Evolutionary conservation across 805 yeast genomes (phyloP), one percentile per base, ranked within the genome.

Genomic region (Kuraishia molischiana): DNA sequence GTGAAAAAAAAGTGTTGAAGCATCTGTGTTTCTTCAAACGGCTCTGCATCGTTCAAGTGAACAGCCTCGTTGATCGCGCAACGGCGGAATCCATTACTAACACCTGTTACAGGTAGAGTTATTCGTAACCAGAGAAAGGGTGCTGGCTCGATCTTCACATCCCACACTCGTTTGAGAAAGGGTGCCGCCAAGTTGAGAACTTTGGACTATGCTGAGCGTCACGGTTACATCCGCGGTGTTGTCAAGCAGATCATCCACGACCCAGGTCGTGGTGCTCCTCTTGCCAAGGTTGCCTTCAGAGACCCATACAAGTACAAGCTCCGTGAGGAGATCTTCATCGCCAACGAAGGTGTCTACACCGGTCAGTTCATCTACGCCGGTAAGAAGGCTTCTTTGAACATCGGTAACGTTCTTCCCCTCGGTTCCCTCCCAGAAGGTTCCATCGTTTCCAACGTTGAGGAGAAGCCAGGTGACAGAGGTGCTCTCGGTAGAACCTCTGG

Each of bases 81-180:
- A n/a, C n/a, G n/a, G n/a, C n/a, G n/a, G n/a, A n/a, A n/a, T n/a
- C 26, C 10, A 14, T 33, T 33, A 33, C 35, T 33, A 33, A 35
- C 38, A 36, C 34, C 29, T 17, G n/a, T 15, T 28, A 49, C 37
- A 79, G 95, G 95, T 85, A 86, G 97, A 83, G 99, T 92, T 76
- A 92, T 92, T 79, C 95, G 98, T 79, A 92, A 92, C 83, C 99
- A 92, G 83, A 89, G 99, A 87, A 92, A 92, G 79, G 97, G 97
- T 84, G 95, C 96, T 73, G 97, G 98, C 69, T 90, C 97, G 64
- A 87, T 92, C 81, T 92, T 92, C 87, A 83, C 95, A 69, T 81
- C 98, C 64, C 95, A 90, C 92, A 90, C 97, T 80, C 90, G 97
- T 77, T 85, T 92, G 73, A 87, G 98, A 85, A 85, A 92, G 77